Evolutionary conservation across 805 yeast genomes (phyloP), one percentile per base, ranked within the genome.

Genomic region (Metschnikowia sp.): DNA sequence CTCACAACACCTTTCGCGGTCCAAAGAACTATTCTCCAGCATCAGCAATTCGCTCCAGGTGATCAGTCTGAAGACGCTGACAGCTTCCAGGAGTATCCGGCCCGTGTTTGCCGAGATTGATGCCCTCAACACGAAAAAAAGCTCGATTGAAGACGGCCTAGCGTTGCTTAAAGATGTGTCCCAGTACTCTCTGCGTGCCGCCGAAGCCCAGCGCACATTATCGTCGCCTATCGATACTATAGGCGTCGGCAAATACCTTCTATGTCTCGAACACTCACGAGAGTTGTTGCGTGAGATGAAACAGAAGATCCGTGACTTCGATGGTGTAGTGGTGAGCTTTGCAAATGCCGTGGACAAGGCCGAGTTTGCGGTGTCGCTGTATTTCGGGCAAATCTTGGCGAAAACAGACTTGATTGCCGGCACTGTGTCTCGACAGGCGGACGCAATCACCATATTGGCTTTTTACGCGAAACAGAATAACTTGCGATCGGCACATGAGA

Each of bases 51-150:
- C 88, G 2, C 70, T 88, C 36, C 70, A 64, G 30, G 71, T 69
- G 41, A 76, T 90, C 45, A 73, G 83, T 7, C 63, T 63, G 30
- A 77, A 76, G 44, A 76, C 90, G 7, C 60, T 71, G 22, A 72
- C 74, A 19, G 85, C 92, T 1, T 80, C 82, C 49, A 65, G 68
- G 30, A 75, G 86, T 22, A 81, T 92, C 56, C 78, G 80, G 42
- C 97, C 97, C 0, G 79, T 88, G 39, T 74, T 86, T 35, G 74
- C 76, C 8, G 81, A 81, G 48, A 84, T 86, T 42, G 80, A 79
- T 53, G 69, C 73, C 45, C 63, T 85, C 47, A 79, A 79, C 34
- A 63, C 73, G 1, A 75, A 81, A 52, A 83, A 82, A 55, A 62
- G 68, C 36, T 84, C 83, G 53, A 77, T 84, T 40, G 83, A 81